Evolutionary conservation across 2,329 filamentous ascomycete species (phyloP), one percentile per base, ranked within the genome.

Genomic region (Neofusicoccum sp.): DNA sequence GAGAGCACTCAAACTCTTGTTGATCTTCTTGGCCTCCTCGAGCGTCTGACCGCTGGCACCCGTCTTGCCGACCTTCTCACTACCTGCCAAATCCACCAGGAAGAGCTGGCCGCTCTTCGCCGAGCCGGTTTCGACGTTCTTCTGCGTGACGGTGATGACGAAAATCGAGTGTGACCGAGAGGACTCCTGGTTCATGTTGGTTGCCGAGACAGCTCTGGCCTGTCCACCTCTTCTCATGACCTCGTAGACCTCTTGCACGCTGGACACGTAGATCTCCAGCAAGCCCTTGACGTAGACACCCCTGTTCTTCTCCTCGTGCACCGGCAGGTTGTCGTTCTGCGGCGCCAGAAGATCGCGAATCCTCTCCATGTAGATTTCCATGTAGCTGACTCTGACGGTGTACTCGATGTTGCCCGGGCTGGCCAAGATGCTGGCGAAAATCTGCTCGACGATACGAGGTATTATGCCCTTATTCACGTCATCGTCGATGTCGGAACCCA

Each of bases 291-390:
- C 95, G 71, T 98, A 98, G 1, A 98, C 93, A 59, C 95, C 95
- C 63, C 91, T 85, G 72, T 89, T 95, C 83, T 97, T 96, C 78
- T 98, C 95, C 72, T 99, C 95, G 78, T 98, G 95, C n/a, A 98
- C 88, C 0, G 93, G 93, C 57, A 99, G 81, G 72, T 98, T 98
- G 79, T 97, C 93, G 76, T 98, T 96, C 63, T 93, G 89, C 9
- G 95, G 95, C 26, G 89, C 87, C 65, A 99, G 80, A 70, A 99
- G 79, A 86, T 99, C 95, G 70, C 93, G 87, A 75, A 99, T 98
- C 68, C 90, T 87, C 80, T 99, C 95, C 95, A 98, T 99, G 81
- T 99, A 99, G 66, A 99, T 98, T 78, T 99, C 95, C 93, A 99
- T 97, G 78, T 98, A 98, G 76, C 92, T 96, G 72, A 98, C 93